Percentiles rank a stretch among this genome's conserved stretches.
Conservation (phyloP, 1,284 basidiomycete species). For the Pseudomicrostroma phylloplanum region DNA sequence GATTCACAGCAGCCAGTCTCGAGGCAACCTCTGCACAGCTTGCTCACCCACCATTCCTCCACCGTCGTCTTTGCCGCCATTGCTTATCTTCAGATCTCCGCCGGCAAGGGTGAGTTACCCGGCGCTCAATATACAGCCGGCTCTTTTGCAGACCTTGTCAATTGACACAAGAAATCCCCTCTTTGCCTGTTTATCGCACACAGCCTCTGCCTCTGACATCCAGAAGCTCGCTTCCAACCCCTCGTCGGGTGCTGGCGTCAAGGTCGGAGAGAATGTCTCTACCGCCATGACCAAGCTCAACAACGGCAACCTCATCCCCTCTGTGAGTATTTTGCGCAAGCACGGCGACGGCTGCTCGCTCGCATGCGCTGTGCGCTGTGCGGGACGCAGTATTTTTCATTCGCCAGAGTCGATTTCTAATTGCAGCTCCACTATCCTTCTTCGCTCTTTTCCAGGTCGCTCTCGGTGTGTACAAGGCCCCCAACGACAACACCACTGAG, state of each 20-base stretch:
- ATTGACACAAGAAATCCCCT: not conserved
- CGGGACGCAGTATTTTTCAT: not conserved
- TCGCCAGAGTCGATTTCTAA: not conserved
- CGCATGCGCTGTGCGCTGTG: not conserved
- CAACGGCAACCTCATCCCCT: constrained; percentile 6
- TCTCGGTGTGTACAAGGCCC: constrained; percentile 49
- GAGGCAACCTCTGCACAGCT: no score
- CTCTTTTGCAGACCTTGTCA: not conserved
- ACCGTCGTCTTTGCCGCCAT: no score
- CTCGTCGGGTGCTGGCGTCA: constrained; percentile 7
- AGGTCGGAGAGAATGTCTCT: constrained; percentile 7
- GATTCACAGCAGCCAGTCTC: no score
- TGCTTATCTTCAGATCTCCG: constrained; percentile 1
- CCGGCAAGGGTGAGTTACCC: constrained; percentile 4
- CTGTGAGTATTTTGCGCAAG: constrained; percentile 1
- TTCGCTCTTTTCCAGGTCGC: constrained; percentile 38
- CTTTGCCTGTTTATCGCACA: not conserved
- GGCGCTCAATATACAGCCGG: not conserved
- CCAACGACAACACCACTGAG: constrained; percentile 48
- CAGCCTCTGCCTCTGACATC: not conserved
- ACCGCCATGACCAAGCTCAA: constrained; percentile 9
- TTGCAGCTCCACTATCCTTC: no score
- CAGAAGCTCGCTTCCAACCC: constrained; percentile 4
- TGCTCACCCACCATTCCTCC: no score
- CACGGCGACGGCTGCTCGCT: not conserved